Conservation (phyloP, 2,329 filamentous ascomycete species). For the Colletotrichum eremochloae region DNA sequence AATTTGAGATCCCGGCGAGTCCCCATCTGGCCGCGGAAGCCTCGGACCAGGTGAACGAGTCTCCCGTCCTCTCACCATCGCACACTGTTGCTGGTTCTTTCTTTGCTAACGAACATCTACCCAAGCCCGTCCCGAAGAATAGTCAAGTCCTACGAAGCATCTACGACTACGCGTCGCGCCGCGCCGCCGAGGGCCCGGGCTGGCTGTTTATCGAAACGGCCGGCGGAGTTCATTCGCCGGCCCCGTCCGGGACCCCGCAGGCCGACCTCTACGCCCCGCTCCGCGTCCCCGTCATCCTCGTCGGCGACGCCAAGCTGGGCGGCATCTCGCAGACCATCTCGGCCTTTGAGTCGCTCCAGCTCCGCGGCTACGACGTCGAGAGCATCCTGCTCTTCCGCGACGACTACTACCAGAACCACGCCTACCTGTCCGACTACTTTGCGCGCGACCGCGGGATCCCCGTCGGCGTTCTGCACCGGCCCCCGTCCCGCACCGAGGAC, state of each 20-base stretch:
- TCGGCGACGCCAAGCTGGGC: constrained; percentile 81
- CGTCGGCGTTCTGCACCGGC: constrained; percentile 69
- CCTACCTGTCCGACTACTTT: constrained; percentile 79
- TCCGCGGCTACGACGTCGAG: constrained; percentile 85
- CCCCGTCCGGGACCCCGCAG: constrained; percentile 81
- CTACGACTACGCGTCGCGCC: constrained; percentile 58
- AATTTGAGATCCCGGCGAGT: constrained; percentile 81
- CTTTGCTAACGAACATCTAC: background rate
- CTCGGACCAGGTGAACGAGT: constrained; percentile 56
- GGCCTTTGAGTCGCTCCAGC: constrained; percentile 80
- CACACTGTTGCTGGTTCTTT: background rate
- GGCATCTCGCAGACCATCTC: constrained; percentile 86
- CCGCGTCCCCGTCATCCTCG: constrained; percentile 78
- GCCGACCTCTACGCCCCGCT: constrained; percentile 83
- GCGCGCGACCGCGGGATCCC: constrained; percentile 67
- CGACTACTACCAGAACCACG: constrained; percentile 74
- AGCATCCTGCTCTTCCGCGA: constrained; percentile 78
- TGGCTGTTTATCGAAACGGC: constrained; percentile 84
- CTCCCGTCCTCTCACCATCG: background rate
- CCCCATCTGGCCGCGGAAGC: constrained; percentile 78
- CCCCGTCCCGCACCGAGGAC: constrained; percentile 63
- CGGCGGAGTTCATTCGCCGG: constrained; percentile 84
- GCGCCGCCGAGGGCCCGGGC: constrained; percentile 59
- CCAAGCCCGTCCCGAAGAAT: constrained; percentile 59
- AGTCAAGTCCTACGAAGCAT: constrained; percentile 64